phyloP scores from a whole-genome alignment of 345 rosid genomes.

The Dimocarpus longan region DNA sequence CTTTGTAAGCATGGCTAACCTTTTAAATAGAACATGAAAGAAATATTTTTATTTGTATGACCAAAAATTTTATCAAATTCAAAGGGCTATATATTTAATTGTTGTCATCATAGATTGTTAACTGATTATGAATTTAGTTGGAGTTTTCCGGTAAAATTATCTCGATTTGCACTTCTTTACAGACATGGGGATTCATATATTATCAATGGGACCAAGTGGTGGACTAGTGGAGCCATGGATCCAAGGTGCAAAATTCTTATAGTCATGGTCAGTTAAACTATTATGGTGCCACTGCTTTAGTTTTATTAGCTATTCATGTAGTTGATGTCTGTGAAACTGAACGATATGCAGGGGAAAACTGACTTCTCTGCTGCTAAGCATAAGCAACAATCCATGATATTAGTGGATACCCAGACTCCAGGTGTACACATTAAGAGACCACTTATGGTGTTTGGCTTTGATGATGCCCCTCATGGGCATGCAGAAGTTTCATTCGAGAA shows the following conservation, averaged over 20 bases:
- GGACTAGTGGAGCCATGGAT: slow-evolving; percentile 99
- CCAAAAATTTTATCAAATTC: not conserved
- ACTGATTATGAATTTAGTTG: not conserved
- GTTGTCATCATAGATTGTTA: not conserved
- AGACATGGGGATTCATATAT: slow-evolving; percentile 84
- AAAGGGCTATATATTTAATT: not conserved
- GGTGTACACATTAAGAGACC: slow-evolving; percentile 83
- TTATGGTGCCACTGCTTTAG: not conserved
- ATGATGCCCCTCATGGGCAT: slow-evolving; percentile 99
- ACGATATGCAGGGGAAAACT: slow-evolving; percentile 76
- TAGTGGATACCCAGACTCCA: slow-evolving; percentile 77
- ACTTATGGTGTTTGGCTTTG: slow-evolving; percentile 85
- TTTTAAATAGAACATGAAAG: not conserved
- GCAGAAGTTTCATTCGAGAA: slow-evolving; percentile 82
- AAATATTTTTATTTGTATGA: not conserved
- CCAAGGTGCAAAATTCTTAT: slow-evolving; percentile 94
- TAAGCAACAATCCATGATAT: slow-evolving; percentile 96
- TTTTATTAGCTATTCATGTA: slow-evolving; percentile 11
- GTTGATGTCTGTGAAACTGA: slow-evolving; percentile 15
- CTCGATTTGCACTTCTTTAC: slow-evolving; percentile 25
- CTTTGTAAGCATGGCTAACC: not conserved
- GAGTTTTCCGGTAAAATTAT: slow-evolving; percentile 11
- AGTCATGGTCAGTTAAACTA: slow-evolving; percentile 77
- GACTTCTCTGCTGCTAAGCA: slow-evolving; percentile 78
- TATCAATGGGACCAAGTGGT: slow-evolving; percentile 95